Base-by-base conservation (phyloP, 2,329 filamentous ascomycete genomes). In the Ceratocystis variospora region DNA sequence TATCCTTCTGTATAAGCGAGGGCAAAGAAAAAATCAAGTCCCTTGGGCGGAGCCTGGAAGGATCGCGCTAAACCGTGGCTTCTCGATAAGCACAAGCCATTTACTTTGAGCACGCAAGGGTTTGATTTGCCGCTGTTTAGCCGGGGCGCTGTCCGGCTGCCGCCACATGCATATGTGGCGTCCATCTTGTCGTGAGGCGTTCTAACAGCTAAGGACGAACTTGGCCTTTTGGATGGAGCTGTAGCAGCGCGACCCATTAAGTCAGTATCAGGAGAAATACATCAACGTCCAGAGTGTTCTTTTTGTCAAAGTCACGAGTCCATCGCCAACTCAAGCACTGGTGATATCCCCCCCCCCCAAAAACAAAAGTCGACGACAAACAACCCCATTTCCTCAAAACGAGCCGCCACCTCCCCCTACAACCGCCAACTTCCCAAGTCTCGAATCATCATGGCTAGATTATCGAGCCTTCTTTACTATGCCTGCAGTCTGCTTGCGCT, bases 401-500 rank as follows among this genome's bases (percentile, higher is more conserved):
- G 7, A 31, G 33, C 44, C 41, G 7, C 28, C 31, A 8, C 25
- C 25, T 7, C 22, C 33, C 33, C 44, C 31, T 48, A 63, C 22
- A 22, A n/a, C 22, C 33, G 55, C 50, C 46, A 46, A 33, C 15
- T 19, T n/a, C n/a, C 28, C 15, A 37, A 6, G 55, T 15, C 28
- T 3, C 28, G 7, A n/a, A 59, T 22, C 33, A 65, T 48, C 48
- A 68, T 68, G 66, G 66, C 63, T 55, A 68, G 66, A 68, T 62
- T 68, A 65, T 53, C 66, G 22, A 65, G 57, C 22, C 73, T 84
- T 72, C 78, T 86, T 78, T 82, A 80, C 75, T 79, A 79, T 72
- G 72, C 85, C 74, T 84, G 80, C 78, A 79, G 81, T 75, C 72
- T 86, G 63, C 75, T 85, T 70, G 75, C 86, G 66, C 75, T 86